These are phyloP conservation scores for Kalaharituber pfeilii DNA, from an alignment of 2,329 filamentous ascomycete species.

Conservation along the genomic window DNA sequence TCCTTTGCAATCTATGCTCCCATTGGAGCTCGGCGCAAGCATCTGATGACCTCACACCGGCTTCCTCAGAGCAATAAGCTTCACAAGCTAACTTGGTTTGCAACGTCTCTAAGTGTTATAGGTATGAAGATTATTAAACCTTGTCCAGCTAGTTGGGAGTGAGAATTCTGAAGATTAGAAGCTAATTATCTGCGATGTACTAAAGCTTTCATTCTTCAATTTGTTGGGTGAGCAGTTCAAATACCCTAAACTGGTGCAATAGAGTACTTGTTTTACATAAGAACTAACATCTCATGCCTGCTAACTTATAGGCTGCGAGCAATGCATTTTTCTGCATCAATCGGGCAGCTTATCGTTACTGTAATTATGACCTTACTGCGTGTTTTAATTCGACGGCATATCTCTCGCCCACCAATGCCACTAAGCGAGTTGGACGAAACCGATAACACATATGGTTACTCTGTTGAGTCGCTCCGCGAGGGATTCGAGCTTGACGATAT, in stretches of 20 bases:
- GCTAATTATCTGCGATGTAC: neutral
- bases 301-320: constrained; percentile 11
- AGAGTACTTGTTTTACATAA: neutral
- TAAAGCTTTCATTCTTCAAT: neutral
- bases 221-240: neutral
- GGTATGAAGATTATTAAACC: no score
- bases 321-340: constrained; percentile 15
- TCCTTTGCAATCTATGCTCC: constrained; percentile 1
- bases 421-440: neutral
- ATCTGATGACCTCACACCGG: neutral
- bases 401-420: neutral
- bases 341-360: constrained; percentile 4
- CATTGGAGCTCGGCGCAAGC: neutral
- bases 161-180: neutral
- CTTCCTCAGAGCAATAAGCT: no score
- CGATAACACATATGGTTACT: no score
- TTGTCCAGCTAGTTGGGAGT: no score
- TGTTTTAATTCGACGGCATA: neutral
- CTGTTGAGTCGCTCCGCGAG: neutral
- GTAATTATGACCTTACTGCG: neutral
- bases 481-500: neutral
- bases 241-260: neutral
- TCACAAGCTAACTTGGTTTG: no score
- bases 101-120: no score
- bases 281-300: no score